Evolutionary conservation across 2,329 filamentous ascomycete species (phyloP), one percentile per base, ranked within the genome.

Genomic region (Fusarium humuli): DNA sequence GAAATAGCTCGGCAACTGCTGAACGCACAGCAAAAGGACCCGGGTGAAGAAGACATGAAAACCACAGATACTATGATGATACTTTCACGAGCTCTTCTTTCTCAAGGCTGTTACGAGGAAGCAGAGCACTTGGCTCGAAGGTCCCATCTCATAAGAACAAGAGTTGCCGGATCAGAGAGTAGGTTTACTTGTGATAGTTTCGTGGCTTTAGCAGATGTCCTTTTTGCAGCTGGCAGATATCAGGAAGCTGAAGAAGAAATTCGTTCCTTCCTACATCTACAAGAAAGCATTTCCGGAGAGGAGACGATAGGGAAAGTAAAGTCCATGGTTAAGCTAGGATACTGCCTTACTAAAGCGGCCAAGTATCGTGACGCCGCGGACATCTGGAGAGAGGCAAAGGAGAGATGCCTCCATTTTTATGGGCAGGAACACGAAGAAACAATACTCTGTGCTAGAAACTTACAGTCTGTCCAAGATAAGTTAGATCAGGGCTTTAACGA

Each of bases 11-110:
- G 34, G 3, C 18, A 37, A 37, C 3, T 37, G 0, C 34, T 37
- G 5, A 1, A 6, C 5, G 5, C 16, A 6, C 5, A 6, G 9
- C 9, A 0, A 2, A 37, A 6, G 0, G 9, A 11, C 0, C 1
- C 0, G 2, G 32, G 32, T 0, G 32, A 34, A 8, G 4, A 34
- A 16, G 4, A 2, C 0, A 2, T 16, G 9, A 7, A 0, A 9
- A 9, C 14, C 2, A 9, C 30, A 32, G 1, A 0, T 2, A 5
- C 30, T 32, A 32, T 32, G 30, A 7, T 32, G 0, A 0, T 5
- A 3, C 30, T 34, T 5, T 34, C 32, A 5, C 8, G 1, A 32
- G 2, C 7, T 4, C 30, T 32, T 32, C 1, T 8, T 0, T 14
- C 1, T 4, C 30, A 32, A 3, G 14, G 32, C 2, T 14, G 5